Conservation (phyloP, 768 basidiomycete species). For the Rhizopogon rudus region DNA sequence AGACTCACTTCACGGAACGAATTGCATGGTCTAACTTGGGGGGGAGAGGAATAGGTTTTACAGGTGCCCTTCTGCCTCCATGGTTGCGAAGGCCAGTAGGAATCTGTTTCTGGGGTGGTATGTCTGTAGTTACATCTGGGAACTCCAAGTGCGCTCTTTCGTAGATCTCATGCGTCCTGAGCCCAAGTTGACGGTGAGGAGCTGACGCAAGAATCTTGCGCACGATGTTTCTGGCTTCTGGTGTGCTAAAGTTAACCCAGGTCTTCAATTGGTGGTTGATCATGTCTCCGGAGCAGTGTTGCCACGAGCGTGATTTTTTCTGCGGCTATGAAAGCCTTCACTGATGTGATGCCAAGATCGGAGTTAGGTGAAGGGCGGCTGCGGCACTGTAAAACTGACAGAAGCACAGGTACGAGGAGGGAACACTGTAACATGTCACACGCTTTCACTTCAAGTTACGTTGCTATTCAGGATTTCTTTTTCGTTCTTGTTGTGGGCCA, state of each 20-base stretch:
- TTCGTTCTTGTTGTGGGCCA: too few relatives aligned
- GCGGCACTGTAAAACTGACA: not conserved
- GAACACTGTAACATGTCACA: too few relatives aligned
- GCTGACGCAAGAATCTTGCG: conserved; percentile 5
- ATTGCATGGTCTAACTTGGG: conserved; percentile 12
- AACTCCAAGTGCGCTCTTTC: conserved; percentile 2
- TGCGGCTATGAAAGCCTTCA: not conserved
- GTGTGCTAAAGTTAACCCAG: conserved; percentile 5
- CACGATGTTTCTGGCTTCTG: conserved; percentile 4
- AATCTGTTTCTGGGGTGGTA: not conserved
- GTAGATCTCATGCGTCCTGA: conserved; percentile 15
- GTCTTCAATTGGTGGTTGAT: not conserved
- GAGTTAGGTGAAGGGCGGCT: not conserved
- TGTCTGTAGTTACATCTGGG: conserved; percentile 2
- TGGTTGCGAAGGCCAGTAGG: not conserved
- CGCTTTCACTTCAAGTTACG: too few relatives aligned
- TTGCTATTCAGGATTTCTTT: too few relatives aligned
- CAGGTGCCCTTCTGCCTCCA: not conserved
- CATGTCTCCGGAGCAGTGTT: not conserved
- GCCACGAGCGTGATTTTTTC: not conserved
- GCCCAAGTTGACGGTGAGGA: conserved; percentile 1
- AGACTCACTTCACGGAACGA: conserved; percentile 12
- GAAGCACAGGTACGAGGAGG: not conserved
- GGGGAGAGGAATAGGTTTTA: conserved; percentile 3
- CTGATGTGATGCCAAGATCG: not conserved